Evolutionary conservation across 306 rosid species (phyloP).

Genomic region (Cucurbita maxima): DNA sequence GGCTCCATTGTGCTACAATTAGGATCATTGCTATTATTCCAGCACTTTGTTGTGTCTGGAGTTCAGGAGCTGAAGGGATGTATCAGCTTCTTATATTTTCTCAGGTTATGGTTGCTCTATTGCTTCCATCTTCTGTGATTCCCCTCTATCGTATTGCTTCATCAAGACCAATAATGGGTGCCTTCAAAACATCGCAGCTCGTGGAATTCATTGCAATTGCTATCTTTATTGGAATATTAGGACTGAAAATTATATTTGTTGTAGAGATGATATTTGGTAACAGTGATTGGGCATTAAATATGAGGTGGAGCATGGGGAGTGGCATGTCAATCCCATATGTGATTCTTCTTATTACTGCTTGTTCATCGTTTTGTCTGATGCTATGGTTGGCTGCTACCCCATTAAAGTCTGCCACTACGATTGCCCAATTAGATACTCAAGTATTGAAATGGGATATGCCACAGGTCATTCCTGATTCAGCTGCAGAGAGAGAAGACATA

Average conservation of each 20-base stretch:
- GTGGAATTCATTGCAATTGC: constrained; percentile 48
- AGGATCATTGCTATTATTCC: constrained; percentile 75
- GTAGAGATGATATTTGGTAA: constrained; percentile 80
- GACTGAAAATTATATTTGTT: constrained; percentile 55
- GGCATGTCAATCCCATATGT: constrained; percentile 38
- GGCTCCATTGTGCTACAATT: constrained; percentile 88
- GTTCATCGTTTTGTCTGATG: constrained; percentile 53
- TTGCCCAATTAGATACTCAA: constrained; percentile 34
- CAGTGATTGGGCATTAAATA: constrained; percentile 69
- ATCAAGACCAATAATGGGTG: constrained; percentile 78
- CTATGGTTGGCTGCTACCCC: constrained; percentile 87
- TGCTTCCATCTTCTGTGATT: constrained; percentile 83
- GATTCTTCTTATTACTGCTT: constrained; percentile 37
- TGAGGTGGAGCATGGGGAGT: constrained; percentile 59
- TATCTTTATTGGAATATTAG: constrained; percentile 71
- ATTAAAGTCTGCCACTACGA: constrained; percentile 64
- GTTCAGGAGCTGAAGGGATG: constrained; percentile 87
- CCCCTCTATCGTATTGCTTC: constrained; percentile 80
- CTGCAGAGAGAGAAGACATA: constrained; percentile 14
- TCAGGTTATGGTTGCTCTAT: constrained; percentile 70
- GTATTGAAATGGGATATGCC: constrained; percentile 35
- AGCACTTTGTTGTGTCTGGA: constrained; percentile 81
- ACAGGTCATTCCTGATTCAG: constrained; percentile 16
- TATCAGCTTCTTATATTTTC: constrained; percentile 71
- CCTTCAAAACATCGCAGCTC: constrained; percentile 54